Evolutionary conservation across 2,329 filamentous ascomycete species (phyloP), one percentile per base, ranked within the genome.

Genomic region (Diaporthe helianthi): DNA sequence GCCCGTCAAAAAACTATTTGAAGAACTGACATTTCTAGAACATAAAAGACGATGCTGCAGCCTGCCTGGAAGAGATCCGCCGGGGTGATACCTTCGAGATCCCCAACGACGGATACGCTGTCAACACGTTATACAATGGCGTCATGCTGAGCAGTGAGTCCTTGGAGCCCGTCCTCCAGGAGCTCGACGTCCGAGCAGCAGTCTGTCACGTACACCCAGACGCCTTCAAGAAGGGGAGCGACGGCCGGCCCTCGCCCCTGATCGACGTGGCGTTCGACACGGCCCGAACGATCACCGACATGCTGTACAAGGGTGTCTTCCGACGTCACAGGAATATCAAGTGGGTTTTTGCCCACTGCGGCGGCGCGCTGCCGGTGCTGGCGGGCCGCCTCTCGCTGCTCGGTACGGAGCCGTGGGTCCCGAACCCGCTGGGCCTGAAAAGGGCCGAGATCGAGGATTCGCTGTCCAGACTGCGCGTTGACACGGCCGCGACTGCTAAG

Each of bases 311-410:
- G 26, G 33, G 52, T 17, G 52, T 54, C 22, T n/a, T 54, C 26
- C 26, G 52, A 29, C 52, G 33, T 24, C 19, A 31, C 52, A 29
- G 17, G 12, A 36, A 54, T 4, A 54, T 54, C 52, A 54, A 54
- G 33, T 54, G 26, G 26, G 52, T 54, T n/a, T 46, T 98, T 4
- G 94, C 94, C 0, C 94, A 98, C 80, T 93, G 92, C 26, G 94
- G 94, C 1, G 94, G 94, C 3, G 95, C 94, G 0, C 81, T 97
- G 58, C 94, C 94, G 0, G 97, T 97, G 78, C 82, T 98, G 3
- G 94, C 94, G 0, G 94, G 94, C 0, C 84, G 94, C 31, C 93
- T 97, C 64, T 46, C 44, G 52, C 52, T 54, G 52, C 52, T 54
- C 26, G 52, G 52, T 15, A 54, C 52, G 22, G 52, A 54, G 52